Evolutionary conservation across 352 stramenopile genomes (phyloP), one percentile per base, ranked within the genome.

Genomic region (Pelagophyceae sp.): DNA sequence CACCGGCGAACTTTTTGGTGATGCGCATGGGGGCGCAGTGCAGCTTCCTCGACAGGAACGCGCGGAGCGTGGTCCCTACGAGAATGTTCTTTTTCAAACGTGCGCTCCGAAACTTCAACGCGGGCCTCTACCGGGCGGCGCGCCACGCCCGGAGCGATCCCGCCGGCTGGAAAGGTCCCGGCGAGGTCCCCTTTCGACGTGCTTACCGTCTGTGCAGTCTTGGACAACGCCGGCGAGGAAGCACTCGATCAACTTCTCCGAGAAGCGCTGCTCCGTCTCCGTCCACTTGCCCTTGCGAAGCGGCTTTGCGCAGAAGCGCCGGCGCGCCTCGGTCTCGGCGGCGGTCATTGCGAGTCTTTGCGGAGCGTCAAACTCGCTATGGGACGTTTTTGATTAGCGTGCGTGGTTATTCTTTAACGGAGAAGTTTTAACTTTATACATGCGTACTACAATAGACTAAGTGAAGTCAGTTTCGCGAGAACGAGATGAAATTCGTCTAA

Each of bases 21-120:
- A 87, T 85, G 77, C 83, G 67, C 83, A 87, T 87, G 23, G 82
- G 80, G 27, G 79, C 75, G 76, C 84, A 87, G 74, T 85, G 83
- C 25, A 87, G 71, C 51, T 85, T 84, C 64, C 65, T 69, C 63
- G 63, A 77, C 27, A 87, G 72, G 60, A 80, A 86, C 25, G 78
- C 72, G 27, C 84, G 77, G 0, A 87, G 72, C 20, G 84, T 87
- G 60, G 77, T 35, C 82, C 45, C 45, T 54, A 54, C 45, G 23
- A 54, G 45, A 54, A 54, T 81, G 78, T 84, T 84, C 40, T 80
- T 82, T 78, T 76, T 82, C 80, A 75, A 86, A 86, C n/a, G 78
- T n/a, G n/a, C n/a, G n/a, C n/a, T n/a, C n/a, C n/a, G 45, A 54
- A 54, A 54, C 45, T 23, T 23, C 45, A 23, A 54, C 45, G 45